Evolutionary conservation across 1,284 basidiomycete genomes (phyloP), one percentile per base, ranked within the genome.

Genomic region (Naganishia sp.): DNA sequence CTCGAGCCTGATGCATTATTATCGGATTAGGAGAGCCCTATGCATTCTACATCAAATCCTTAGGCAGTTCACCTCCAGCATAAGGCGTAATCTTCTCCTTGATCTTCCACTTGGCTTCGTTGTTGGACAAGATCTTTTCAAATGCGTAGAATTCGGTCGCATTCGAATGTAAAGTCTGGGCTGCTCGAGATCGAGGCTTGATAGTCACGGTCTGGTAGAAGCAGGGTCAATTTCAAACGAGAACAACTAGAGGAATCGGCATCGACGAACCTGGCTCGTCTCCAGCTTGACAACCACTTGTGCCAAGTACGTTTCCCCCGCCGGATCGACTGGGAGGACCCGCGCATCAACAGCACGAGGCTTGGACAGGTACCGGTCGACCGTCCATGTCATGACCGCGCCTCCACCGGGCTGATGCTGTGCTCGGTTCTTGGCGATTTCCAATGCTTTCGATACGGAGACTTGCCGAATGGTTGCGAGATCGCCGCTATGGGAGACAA

Each of bases 61-160:
- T 61, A 16, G 59, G 59, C 36, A 61, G 11, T n/a, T 61, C 48
- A 44, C 59, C 59, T 18, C 59, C 59, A 3, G 59, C 42, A 43
- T 61, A 61, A 13, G 59, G 59, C 48, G 39, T 42, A 6, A 61
- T 18, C 21, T 61, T 61, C 25, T 43, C 48, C 59, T 61, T 61
- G 48, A 61, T 61, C 36, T 50, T 61, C 59, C 59, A 61, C 48
- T 43, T 61, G 48, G 59, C 48, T 61, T 61, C 59, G 18, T 39
- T 42, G n/a, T 61, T 61, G 18, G 59, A 61, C 42, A 61, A 21
- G 10, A 61, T 21, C 33, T 61, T 61, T 31, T 61, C 59, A 28
- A 61, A 61, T 13, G 59, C 59, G 39, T 61, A 61, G 49, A 42
- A 61, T 18, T 61, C 59, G n/a, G 59, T 61, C 1, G 59, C 59